Conservation (phyloP, 208 protist species). For the Trypanosoma caninum region DNA sequence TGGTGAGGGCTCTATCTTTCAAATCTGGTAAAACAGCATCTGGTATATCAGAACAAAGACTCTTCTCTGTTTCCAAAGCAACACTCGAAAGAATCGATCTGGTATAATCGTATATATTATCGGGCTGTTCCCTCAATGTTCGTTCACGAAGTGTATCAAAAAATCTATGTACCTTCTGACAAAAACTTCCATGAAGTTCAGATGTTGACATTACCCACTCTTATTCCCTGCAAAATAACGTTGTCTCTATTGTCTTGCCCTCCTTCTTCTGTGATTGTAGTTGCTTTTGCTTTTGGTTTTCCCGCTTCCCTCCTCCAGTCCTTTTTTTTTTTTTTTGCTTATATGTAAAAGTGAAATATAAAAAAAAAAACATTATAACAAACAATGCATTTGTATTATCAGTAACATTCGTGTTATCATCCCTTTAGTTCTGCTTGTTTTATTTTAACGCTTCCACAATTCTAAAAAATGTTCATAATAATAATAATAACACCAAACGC, state of each 20-base stretch:
- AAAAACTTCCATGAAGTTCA: slow-evolving; percentile 24
- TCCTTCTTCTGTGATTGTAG: background rate
- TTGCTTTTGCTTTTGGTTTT: no score
- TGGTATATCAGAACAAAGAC: slow-evolving; percentile 41
- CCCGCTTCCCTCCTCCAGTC: no score
- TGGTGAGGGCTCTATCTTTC: slow-evolving; percentile 55
- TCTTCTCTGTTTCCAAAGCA: slow-evolving; percentile 3
- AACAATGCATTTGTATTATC: no score
- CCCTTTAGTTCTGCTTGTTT: no score
- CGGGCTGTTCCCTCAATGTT: slow-evolving; percentile 46
- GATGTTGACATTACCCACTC: background rate
- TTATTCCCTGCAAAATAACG: slow-evolving; percentile 2
- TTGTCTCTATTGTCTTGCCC: slow-evolving; percentile 3
- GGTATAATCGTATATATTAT: slow-evolving; percentile 58
- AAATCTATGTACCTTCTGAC: slow-evolving; percentile 52
- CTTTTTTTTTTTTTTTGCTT: no score
- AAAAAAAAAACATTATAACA: no score
- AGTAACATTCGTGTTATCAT: no score
- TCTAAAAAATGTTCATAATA: no score
- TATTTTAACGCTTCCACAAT: no score
- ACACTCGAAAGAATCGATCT: slow-evolving; percentile 32
- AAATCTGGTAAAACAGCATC: slow-evolving; percentile 43
- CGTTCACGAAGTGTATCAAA: slow-evolving; percentile 59
- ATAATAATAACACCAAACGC: no score
- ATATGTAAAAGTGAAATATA: no score